phyloP scores from a whole-genome alignment of 106 monocot genomes.

The Dactylorhiza incarnata region DNA sequence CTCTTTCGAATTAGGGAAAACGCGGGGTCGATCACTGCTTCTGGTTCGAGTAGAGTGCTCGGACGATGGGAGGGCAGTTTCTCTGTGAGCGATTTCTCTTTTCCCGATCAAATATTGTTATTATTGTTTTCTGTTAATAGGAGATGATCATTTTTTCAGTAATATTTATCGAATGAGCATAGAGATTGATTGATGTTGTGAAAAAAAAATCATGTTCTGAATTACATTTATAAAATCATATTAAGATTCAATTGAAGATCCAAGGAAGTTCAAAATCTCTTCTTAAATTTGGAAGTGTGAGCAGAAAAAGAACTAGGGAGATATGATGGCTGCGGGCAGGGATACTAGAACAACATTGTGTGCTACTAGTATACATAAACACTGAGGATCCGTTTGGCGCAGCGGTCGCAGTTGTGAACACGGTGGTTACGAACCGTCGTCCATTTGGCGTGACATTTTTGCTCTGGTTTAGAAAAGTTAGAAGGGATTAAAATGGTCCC shows the following conservation, averaged over 20 bases:
- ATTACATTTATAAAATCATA: not conserved
- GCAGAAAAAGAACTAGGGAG: not conserved
- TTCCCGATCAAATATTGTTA: not conserved
- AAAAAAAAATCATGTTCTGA: no score
- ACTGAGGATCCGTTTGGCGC: no score
- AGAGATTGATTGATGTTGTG: no score
- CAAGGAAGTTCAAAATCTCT: no score
- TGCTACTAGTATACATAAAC: not conserved
- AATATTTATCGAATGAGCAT: not conserved
- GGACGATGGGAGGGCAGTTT: conserved; percentile 28
- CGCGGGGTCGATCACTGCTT: conserved; percentile 30
- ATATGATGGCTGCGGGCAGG: not conserved
- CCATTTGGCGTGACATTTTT: no score
- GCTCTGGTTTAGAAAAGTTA: no score
- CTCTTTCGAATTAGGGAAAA: conserved; percentile 36
- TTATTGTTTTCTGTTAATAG: not conserved
- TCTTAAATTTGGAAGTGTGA: not conserved
- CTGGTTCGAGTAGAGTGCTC: conserved; percentile 51
- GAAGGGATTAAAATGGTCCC: no score
- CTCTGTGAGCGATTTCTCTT: conserved; percentile 39
- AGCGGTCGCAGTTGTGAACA: no score
- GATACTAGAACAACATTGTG: not conserved
- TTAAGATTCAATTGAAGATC: not conserved
- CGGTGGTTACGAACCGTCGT: no score
- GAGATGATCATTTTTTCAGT: not conserved